Base-by-base conservation (phyloP, 371 early-diverging fungal genomes). In the Haplosporangium sp. region DNA sequence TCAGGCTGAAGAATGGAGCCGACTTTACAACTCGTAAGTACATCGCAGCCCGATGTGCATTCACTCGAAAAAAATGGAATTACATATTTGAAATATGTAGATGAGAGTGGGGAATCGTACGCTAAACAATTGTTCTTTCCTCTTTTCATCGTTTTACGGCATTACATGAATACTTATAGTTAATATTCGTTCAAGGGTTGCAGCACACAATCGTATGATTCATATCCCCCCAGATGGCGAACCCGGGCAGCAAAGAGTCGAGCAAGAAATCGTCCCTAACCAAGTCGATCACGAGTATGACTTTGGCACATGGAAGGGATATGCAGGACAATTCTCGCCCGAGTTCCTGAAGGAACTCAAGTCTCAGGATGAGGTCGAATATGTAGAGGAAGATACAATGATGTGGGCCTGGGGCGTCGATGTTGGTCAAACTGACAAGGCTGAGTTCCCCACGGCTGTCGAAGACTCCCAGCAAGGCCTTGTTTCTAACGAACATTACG, bases 291-390 rank as follows among this genome's bases (percentile, higher is more conserved):
- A 73, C 29, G 81, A 74, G 53, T 80, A 80, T 41, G 74, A 74
- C 59, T 80, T 80, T 63, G 81, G 70, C 3, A 63, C 67, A 16
- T 80, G 70, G 74, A 73, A 74, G 43, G 81, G 81, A 12, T 80
- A 80, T 29, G 74, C 74, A 1, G 81, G 81, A 0, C 74, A 70
- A 37, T 74, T 80, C 62, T 68, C 81, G 41, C 20, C 74, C 12
- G 73, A 79, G 10, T 69, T 79, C 42, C 18, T 79, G n/a, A 72
- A 69, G 20, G 73, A 79, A 14, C 55, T 79, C 1, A 62, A 72
- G 23, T 41, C 63, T 9, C 68, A 69, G 9, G 63, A 72, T 10
- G 69, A 72, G 8, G 69, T 79, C 48, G 80, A 73, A 7, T 79
- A 79, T 69, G 63, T 79, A 0, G 73, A 79, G 41, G 79, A 79